phyloP scores from a whole-genome alignment of 1,284 basidiomycete species.

The Cutaneotrichosporon cavernicola region DNA sequence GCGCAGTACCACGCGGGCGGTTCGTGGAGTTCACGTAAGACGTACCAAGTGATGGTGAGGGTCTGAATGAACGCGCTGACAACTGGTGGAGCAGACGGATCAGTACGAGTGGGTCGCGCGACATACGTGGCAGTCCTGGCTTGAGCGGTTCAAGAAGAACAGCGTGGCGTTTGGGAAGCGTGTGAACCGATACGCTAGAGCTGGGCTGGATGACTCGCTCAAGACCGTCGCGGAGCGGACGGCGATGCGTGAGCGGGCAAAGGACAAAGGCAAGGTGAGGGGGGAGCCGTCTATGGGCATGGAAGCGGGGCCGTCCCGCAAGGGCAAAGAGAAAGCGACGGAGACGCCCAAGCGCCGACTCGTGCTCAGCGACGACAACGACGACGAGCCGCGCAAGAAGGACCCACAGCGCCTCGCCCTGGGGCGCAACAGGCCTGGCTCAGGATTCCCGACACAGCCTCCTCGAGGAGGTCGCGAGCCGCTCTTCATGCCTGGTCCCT shows the following conservation, averaged over 20 bases:
- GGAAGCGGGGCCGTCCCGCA: background rate
- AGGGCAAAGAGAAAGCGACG: background rate
- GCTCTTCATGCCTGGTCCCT: slow-evolving; percentile 1
- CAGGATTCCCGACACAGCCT: background rate
- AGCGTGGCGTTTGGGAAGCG: slow-evolving; percentile 24
- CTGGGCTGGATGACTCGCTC: slow-evolving; percentile 32
- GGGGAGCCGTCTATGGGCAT: background rate
- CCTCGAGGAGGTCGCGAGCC: background rate
- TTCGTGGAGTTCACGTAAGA: slow-evolving; percentile 41
- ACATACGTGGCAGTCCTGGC: slow-evolving; percentile 48
- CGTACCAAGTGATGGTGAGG: slow-evolving; percentile 39
- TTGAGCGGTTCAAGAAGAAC: slow-evolving; percentile 48
- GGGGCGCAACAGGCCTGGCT: background rate
- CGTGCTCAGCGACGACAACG: background rate
- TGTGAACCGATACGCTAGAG: slow-evolving; percentile 21
- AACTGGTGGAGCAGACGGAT: background rate
- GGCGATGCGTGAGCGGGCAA: slow-evolving; percentile 6
- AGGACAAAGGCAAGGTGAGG: slow-evolving; percentile 1
- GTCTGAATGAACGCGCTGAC: slow-evolving; percentile 11
- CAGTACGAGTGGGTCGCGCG: slow-evolving; percentile 30
- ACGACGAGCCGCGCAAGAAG: background rate
- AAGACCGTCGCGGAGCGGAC: slow-evolving; percentile 35
- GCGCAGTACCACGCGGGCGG: slow-evolving; percentile 35
- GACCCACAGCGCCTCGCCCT: background rate
- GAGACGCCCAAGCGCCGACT: background rate